Evolutionary conservation across 1,139 yeast genomes (phyloP).

Genomic region (Schizosaccharomyces versatilis): DNA sequence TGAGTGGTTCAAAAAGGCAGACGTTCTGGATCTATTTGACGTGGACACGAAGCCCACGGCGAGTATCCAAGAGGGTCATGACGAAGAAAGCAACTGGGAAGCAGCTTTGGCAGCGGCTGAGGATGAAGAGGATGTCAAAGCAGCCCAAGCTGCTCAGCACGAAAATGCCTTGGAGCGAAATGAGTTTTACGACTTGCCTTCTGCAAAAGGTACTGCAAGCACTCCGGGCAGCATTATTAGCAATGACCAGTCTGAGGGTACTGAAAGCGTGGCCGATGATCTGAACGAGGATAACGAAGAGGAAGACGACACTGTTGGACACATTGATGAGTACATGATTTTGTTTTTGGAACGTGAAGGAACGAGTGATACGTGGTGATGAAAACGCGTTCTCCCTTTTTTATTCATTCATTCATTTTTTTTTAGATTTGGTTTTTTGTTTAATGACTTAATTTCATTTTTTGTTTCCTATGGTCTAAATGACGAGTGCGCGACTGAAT

Average conservation of each 20-base stretch:
- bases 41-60: conserved; percentile 18
- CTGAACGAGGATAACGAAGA: conserved; percentile 35
- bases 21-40: conserved; percentile 69
- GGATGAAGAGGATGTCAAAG: conserved; percentile 85
- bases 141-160: conserved; percentile 71
- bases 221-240: conserved; percentile 3
- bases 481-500: neutral
- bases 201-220: conserved; percentile 12
- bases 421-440: no score
- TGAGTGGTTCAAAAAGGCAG: conserved; percentile 73
- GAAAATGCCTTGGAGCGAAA: conserved; percentile 70
- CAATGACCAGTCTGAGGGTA: conserved; percentile 13
- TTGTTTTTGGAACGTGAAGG: conserved; percentile 39
- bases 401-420: no score
- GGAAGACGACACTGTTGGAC: conserved; percentile 38
- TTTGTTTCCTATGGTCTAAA: no score
- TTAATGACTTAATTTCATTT: no score
- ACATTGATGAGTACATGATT: conserved; percentile 91
- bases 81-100: conserved; percentile 26
- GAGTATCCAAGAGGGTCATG: conserved; percentile 7
- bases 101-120: conserved; percentile 75
- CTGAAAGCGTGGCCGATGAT: conserved; percentile 15
- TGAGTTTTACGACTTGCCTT: conserved; percentile 39
- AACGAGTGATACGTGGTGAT: conserved; percentile 7
- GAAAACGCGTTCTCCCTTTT: neutral